Conservation (phyloP, 805 yeast species). For the Ogataea ramenticola region DNA sequence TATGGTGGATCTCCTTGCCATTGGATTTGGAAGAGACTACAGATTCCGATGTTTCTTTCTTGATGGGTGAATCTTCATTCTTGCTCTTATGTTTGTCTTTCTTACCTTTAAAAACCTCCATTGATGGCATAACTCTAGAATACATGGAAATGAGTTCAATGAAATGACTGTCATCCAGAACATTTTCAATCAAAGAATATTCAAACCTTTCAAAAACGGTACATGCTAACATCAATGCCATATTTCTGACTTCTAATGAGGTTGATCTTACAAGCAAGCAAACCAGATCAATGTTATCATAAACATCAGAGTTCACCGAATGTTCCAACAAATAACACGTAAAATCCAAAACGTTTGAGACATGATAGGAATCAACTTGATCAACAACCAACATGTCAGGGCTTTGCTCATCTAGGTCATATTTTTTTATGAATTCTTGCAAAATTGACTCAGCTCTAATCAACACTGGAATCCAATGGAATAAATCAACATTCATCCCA, state of each 20-base stretch:
- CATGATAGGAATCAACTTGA: conserved; percentile 36
- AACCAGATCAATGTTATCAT: conserved; percentile 58
- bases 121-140: conserved; percentile 4
- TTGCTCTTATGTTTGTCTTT: conserved; percentile 4
- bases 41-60: conserved; percentile 4
- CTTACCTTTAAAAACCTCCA: conserved; percentile 1
- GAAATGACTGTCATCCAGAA: conserved; percentile 32
- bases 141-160: conserved; percentile 17
- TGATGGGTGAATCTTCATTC: neutral
- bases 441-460: conserved; percentile 68
- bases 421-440: conserved; percentile 45
- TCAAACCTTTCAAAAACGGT: conserved; percentile 56
- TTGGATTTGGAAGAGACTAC: neutral
- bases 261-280: conserved; percentile 51
- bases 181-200: conserved; percentile 11
- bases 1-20: conserved; percentile 6
- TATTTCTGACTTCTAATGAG: conserved; percentile 49
- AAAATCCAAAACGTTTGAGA: conserved; percentile 51
- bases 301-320: conserved; percentile 60
- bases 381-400: conserved; percentile 41
- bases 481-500: conserved; percentile 39
- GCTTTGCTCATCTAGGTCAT: conserved; percentile 39
- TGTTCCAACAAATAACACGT: conserved; percentile 58
- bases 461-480: conserved; percentile 70
- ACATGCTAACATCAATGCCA: conserved; percentile 47